These are phyloP conservation scores for Camelina sativa DNA, from an alignment of 345 rosid genomes.

Conservation along the genomic window DNA sequence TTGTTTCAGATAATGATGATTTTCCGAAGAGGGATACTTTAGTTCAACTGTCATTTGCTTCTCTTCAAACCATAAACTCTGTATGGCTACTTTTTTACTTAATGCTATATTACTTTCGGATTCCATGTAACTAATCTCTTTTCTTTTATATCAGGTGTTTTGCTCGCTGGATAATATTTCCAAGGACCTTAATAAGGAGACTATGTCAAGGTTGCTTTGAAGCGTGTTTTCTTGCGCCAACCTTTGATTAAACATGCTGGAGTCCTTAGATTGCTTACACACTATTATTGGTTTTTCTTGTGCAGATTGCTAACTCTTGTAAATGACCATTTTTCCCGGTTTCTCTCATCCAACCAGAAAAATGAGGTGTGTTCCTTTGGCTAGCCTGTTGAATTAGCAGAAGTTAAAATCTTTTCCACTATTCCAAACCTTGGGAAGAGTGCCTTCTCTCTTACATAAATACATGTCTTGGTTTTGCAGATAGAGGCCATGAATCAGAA, in stretches of 20 bases:
- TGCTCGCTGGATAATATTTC: slow-evolving; percentile 52
- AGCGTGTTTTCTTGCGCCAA: background rate
- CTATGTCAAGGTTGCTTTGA: slow-evolving; percentile 61
- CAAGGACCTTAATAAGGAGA: slow-evolving; percentile 60
- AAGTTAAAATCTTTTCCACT: slow-evolving; percentile 10
- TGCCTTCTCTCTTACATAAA: slow-evolving; percentile 32
- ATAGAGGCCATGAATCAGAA: slow-evolving; percentile 56
- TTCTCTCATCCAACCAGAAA: slow-evolving; percentile 58
- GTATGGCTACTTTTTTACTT: slow-evolving; percentile 52
- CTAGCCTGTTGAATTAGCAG: slow-evolving; percentile 3
- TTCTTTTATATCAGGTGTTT: slow-evolving; percentile 63
- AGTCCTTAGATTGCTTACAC: slow-evolving; percentile 23
- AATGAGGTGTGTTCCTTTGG: slow-evolving; percentile 61
- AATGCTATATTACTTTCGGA: background rate
- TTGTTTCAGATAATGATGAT: slow-evolving; percentile 46
- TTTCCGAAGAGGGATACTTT: slow-evolving; percentile 55
- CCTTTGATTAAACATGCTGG: slow-evolving; percentile 8
- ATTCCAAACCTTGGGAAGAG: slow-evolving; percentile 5
- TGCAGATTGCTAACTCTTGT: slow-evolving; percentile 69
- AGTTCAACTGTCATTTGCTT: slow-evolving; percentile 54
- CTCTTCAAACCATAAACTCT: slow-evolving; percentile 59
- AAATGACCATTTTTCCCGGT: slow-evolving; percentile 52
- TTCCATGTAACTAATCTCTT: slow-evolving; percentile 20
- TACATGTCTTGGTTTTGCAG: slow-evolving; percentile 53
- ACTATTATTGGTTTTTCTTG: slow-evolving; percentile 6